Evolutionary conservation across 2,329 filamentous ascomycete genomes (phyloP).

Genomic region (Dothistroma septosporum): DNA sequence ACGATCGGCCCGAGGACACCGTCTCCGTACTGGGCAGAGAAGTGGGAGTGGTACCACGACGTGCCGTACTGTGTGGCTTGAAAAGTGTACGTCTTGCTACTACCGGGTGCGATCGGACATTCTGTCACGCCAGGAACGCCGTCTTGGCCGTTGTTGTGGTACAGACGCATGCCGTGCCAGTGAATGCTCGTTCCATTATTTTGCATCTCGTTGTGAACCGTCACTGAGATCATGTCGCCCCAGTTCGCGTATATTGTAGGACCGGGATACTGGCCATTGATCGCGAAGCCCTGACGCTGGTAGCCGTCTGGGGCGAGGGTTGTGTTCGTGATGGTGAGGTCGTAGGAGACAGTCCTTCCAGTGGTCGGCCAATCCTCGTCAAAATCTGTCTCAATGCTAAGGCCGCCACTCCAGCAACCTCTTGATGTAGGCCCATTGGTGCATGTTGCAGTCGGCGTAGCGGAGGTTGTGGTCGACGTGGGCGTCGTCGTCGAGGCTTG

Average conservation of each 20-base stretch:
- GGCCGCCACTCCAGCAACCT: slow-evolving; percentile 29
- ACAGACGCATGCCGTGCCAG: slow-evolving; percentile 60
- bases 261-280: slow-evolving; percentile 63
- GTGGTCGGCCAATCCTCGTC: slow-evolving; percentile 33
- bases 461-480: slow-evolving; percentile 19
- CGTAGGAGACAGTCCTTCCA: slow-evolving; percentile 34
- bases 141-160: slow-evolving; percentile 53
- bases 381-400: slow-evolving; percentile 34
- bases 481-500: slow-evolving; percentile 14
- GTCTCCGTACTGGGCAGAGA: slow-evolving; percentile 51
- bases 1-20: slow-evolving; percentile 59
- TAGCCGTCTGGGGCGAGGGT: slow-evolving; percentile 47
- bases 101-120: slow-evolving; percentile 48
- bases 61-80: slow-evolving; percentile 49
- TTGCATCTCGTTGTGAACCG: slow-evolving; percentile 51
- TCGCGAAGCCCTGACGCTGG: slow-evolving; percentile 40
- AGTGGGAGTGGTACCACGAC: slow-evolving; percentile 51
- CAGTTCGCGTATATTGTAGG: slow-evolving; percentile 33
- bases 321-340: slow-evolving; percentile 32
- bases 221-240: slow-evolving; percentile 47
- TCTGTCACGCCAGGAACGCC: slow-evolving; percentile 52
- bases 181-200: slow-evolving; percentile 60
- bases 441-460: slow-evolving; percentile 25
- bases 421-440: slow-evolving; percentile 29
- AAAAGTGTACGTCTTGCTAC: slow-evolving; percentile 55